Evolutionary conservation across 352 stramenopile species (phyloP).

Genomic region (Phytophthora pini): DNA sequence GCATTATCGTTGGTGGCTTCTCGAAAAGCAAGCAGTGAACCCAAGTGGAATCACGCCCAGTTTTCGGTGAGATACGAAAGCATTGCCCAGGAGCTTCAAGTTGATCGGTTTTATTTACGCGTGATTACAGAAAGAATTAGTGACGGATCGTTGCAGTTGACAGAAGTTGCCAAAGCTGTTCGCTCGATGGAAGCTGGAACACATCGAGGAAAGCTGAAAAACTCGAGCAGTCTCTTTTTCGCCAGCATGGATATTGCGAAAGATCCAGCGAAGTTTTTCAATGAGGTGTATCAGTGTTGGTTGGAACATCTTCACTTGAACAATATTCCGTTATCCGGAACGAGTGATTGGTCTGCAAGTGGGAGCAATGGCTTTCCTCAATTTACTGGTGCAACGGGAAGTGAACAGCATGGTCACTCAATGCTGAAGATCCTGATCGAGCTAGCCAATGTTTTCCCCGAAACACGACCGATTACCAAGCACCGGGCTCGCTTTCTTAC

Average conservation of each 20-base stretch:
- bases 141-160: constrained; percentile 70
- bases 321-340: constrained; percentile 41
- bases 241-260: constrained; percentile 75
- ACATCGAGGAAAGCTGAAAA: constrained; percentile 52
- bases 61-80: constrained; percentile 73
- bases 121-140: constrained; percentile 74
- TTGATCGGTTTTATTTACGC: constrained; percentile 73
- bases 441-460: constrained; percentile 63
- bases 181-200: constrained; percentile 48
- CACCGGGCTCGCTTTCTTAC: constrained; percentile 62
- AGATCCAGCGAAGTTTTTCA: constrained; percentile 68
- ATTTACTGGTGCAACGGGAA: constrained; percentile 30
- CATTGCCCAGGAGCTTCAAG: constrained; percentile 67
- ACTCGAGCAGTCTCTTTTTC: constrained; percentile 60
- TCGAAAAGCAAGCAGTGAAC: constrained; percentile 26
- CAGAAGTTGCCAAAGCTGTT: constrained; percentile 54
- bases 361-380: constrained; percentile 35
- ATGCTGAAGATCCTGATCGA: constrained; percentile 81
- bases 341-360: constrained; percentile 44
- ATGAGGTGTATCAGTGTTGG: constrained; percentile 85
- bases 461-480: constrained; percentile 48
- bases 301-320: constrained; percentile 73
- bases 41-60: constrained; percentile 75
- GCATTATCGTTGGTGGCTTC: constrained; percentile 31
- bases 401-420: constrained; percentile 57